These are phyloP conservation scores for Botryosphaeria agaves DNA, from an alignment of 2,329 filamentous ascomycete species.

Conservation along the genomic window DNA sequence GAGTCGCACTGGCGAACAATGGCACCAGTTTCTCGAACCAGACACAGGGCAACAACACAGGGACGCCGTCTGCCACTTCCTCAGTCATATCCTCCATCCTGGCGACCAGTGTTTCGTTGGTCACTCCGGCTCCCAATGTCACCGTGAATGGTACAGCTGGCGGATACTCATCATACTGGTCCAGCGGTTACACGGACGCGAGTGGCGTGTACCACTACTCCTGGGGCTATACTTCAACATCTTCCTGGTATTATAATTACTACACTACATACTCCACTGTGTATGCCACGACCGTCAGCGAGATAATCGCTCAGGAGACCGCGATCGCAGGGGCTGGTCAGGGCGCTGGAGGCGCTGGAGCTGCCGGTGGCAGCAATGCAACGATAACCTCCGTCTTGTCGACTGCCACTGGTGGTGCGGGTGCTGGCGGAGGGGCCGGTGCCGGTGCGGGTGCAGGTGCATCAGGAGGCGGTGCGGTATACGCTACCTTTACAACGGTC, in stretches of 20 bases:
- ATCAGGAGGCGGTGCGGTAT: constrained; percentile 5
- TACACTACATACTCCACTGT: constrained; percentile 3
- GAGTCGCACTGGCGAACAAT: constrained; percentile 4
- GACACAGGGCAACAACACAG: background rate
- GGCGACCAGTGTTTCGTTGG: constrained; percentile 12
- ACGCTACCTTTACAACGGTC: constrained; percentile 1
- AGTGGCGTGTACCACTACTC: constrained; percentile 1
- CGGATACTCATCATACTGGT: constrained; percentile 12
- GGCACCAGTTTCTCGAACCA: constrained; percentile 1
- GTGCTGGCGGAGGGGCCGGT: constrained; percentile 3
- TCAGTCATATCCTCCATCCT: constrained; percentile 8
- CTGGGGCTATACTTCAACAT: constrained; percentile 2
- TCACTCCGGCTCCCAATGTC: constrained; percentile 10
- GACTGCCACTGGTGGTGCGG: background rate
- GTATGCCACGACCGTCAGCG: background rate
- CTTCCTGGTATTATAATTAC: constrained; percentile 13
- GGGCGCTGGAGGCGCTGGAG: background rate
- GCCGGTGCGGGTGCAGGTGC: constrained; percentile 2
- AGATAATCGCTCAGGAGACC: background rate
- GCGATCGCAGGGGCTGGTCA: background rate
- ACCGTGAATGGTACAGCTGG: constrained; percentile 8
- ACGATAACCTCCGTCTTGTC: background rate
- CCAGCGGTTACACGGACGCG: constrained; percentile 9
- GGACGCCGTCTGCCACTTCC: constrained; percentile 1
- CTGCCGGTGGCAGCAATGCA: background rate